Evolutionary conservation across 345 rosid genomes (phyloP), one percentile per base, ranked within the genome.

Genomic region (Eucalyptus viminalis): DNA sequence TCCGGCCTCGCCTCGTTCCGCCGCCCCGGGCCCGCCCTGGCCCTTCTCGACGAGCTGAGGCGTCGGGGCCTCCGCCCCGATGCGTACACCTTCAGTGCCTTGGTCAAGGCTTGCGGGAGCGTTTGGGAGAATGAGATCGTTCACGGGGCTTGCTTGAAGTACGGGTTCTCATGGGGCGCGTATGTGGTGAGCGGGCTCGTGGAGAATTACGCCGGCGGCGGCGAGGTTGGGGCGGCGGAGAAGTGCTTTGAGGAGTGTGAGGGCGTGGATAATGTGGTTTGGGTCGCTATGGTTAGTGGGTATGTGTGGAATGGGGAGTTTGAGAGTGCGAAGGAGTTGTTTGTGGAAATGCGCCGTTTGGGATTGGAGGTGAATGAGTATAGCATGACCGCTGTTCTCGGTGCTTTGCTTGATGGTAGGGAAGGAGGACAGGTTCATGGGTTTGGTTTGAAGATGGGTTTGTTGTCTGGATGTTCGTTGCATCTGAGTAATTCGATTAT

Each of bases 351-450:
- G 92, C 89, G 92, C 16, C 87, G 87, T 49, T 89, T 90, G 31
- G 93, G 92, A 19, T 89, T 92, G 25, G 91, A 91, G 87, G 88
- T 90, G 91, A 93, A 93, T 44, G 94, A 90, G 53, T 92, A 90
- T 89, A 90, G 91, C 91, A 89, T 93, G 88, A 93, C 93, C n/a
- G 91, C 88, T 14, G 90, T 92, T 67, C 51, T 91, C 22, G 92
- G 94, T 56, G 92, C 92, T 9, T 80, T 91, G 54, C 91, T 90
- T 89, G 85, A 91, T 47, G 88, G 88, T 9, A 86, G 88, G 67
- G 94, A 93, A 90, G 95, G 95, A 65, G 88, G 89, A 86, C 92
- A 90, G 89, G 88, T 93, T 80, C 94, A 93, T 87, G 95, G 90
- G 15, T 56, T 91, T 91, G 93, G 91, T 51, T 80, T 91, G 72